Conservation (phyloP, 176 grass and related monocot species). For the Ampelocalamus luodianensis region DNA sequence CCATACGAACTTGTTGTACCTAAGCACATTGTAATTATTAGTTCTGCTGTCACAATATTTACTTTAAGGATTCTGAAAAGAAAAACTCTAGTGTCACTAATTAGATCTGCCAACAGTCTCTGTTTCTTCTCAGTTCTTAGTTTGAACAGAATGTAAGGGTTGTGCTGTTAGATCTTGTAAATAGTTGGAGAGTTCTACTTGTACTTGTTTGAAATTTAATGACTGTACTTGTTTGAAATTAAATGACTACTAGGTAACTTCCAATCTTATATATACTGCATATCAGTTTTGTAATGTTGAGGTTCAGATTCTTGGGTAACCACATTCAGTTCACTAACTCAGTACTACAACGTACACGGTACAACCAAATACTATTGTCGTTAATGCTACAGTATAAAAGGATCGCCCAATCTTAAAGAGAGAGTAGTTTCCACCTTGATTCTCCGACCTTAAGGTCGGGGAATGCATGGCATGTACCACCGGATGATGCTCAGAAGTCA, state of each 20-base stretch:
- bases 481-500: background rate
- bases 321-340: background rate
- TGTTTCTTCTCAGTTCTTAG: conserved; percentile 22
- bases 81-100: background rate
- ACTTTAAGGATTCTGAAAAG: background rate
- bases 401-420: background rate
- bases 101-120: background rate
- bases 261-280: background rate
- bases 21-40: background rate
- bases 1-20: background rate
- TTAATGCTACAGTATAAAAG: background rate
- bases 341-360: background rate
- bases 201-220: background rate
- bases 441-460: background rate
- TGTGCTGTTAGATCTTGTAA: background rate
- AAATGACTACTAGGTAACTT: background rate
- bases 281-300: background rate
- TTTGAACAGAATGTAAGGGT: background rate
- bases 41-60: background rate
- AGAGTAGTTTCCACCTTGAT: background rate
- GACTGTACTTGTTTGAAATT: background rate
- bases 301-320: background rate
- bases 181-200: conserved; percentile 2
- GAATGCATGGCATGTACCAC: conserved; percentile 6
- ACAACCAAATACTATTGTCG: background rate